Base-by-base conservation (phyloP, 1,284 basidiomycete species). In the Puccinia polysora region DNA sequence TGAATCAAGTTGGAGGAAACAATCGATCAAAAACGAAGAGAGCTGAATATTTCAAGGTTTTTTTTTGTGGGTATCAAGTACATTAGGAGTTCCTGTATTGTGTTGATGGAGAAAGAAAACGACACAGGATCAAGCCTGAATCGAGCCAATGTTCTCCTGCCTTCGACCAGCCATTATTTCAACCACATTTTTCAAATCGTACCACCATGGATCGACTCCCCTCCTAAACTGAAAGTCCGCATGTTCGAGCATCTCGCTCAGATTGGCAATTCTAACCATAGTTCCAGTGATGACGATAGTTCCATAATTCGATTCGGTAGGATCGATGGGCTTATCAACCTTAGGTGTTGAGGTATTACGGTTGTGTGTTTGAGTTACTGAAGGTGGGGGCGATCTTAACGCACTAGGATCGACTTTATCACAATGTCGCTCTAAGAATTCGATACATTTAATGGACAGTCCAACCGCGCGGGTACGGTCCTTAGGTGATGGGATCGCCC, bases 401-500 rank as follows among this genome's bases (percentile, higher is more conserved):
- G 36, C 76, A 75, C 20, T 73, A 72, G 56, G 74, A 67, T 23
- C 69, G 78, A 18, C 79, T 76, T 74, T 79, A 75, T 75, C 82
- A 76, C 89, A 88, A 76, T 96, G 87, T 71, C 85, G 80, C 81
- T 97, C 95, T 75, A 98, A 84, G 85, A 97, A 97, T 63, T 87
- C 83, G 89, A 97, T 94, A 83, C 91, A 95, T 77, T 90, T 89
- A 74, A 96, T 83, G 7, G 94, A 88, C 49, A 97, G 84, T 55
- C 94, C 88, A 0, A 90, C 89, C 0, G 92, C 95, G 20, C 92
- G 88, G 0, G 89, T 87, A 73, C 95, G 89, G 82, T 98, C 96
- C 75, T 91, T 84, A 0, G 95, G 95, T 0, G 93, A 95, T 2
- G 95, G 95, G 3, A 91, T 88, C 4, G 92, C 92, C 20, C 95